Base-by-base conservation (phyloP, 78 protist species). In the Emiliania huxleyi region DNA sequence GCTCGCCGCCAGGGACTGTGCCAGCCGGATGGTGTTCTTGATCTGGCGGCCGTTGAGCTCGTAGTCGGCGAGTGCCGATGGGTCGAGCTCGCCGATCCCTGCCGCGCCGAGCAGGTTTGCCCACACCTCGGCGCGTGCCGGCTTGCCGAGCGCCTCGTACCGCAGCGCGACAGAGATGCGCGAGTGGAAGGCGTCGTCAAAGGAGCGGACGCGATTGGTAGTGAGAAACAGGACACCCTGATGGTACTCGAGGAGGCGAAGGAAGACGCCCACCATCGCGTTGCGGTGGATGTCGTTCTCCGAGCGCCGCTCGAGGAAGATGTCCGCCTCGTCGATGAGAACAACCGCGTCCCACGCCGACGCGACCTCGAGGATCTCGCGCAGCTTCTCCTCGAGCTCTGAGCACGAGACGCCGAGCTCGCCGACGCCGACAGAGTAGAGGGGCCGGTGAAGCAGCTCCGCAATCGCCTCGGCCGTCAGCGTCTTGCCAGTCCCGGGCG, bases 381-480 rank as follows among this genome's bases (percentile, higher is more conserved):
- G 45, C 55, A 93, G 93, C 19, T 2, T 8, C n/a, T 12, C 0
- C 93, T 93, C 95, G 40, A 93, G 83, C 69, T 33, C 69, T 19
- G 45, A 5, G 40, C 93, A 48, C 29, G 69, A n/a, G 42, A 52
- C 42, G 37, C 95, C 95, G 35, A 93, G 93, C 46, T 93, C 95
- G 56, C 95, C 95, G 19, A 93, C 46, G 1, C 84, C 35, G 35
- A 93, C 92, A n/a, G 49, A 26, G 93, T 93, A 93, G 45, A 93
- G 95, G 49, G 95, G 95, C 33, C 87, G 52, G 19, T 90, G 44
- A 8, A 93, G 88, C 40, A 90, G 69, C 90, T 93, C 95, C 1
- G 95, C 93, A 40, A 93, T 75, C 33, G 95, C 92, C 79, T 93
- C 95, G 8, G 95, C 95, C 8, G 95, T 93, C 52, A 93, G 69